Evolutionary conservation across 2,329 filamentous ascomycete species (phyloP).

Genomic region (Botrytis aclada): DNA sequence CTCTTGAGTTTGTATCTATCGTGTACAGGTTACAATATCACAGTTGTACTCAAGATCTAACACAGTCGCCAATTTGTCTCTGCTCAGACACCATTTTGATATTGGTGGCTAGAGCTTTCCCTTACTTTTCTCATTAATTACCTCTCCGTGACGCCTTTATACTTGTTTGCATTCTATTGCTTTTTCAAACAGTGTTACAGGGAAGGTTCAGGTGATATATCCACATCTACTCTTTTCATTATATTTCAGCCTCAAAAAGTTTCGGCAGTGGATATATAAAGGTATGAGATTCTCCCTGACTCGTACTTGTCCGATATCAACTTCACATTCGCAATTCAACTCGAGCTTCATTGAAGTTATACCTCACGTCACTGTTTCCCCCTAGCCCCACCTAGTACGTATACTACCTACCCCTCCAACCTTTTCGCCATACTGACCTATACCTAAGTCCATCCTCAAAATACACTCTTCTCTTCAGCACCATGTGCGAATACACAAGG

Average conservation of each 20-base stretch:
- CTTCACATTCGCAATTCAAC: not conserved
- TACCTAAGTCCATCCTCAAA: not conserved
- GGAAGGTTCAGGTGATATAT: slow-evolving; percentile 11
- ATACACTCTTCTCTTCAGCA: slow-evolving; percentile 21
- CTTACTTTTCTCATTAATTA: slow-evolving; percentile 28
- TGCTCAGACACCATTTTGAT: slow-evolving; percentile 11
- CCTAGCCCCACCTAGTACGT: not conserved
- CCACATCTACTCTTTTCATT: not conserved
- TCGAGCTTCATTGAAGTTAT: not conserved
- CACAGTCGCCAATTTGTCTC: slow-evolving; percentile 10
- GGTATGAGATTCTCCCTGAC: slow-evolving; percentile 1
- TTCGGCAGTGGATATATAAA: slow-evolving; percentile 17
- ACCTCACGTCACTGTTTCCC: not conserved
- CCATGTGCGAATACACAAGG: slow-evolving; percentile 62
- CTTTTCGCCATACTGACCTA: not conserved
- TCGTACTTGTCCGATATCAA: not conserved
- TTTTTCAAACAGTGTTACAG: slow-evolving; percentile 23
- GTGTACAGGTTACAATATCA: slow-evolving; percentile 1
- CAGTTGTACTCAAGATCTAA: slow-evolving; percentile 6
- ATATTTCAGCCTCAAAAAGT: slow-evolving; percentile 16
- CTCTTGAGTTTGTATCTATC: slow-evolving; percentile 3
- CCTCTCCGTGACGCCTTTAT: slow-evolving; percentile 17
- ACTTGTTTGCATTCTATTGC: slow-evolving; percentile 20
- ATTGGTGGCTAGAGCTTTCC: slow-evolving; percentile 31
- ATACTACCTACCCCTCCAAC: not conserved